A percentile compares a stretch with the other conserved stretches of the same genome.
These are phyloP conservation scores for Sarocladium kiliense DNA, from an alignment of 2,329 filamentous ascomycete species.

Conservation along the genomic window DNA sequence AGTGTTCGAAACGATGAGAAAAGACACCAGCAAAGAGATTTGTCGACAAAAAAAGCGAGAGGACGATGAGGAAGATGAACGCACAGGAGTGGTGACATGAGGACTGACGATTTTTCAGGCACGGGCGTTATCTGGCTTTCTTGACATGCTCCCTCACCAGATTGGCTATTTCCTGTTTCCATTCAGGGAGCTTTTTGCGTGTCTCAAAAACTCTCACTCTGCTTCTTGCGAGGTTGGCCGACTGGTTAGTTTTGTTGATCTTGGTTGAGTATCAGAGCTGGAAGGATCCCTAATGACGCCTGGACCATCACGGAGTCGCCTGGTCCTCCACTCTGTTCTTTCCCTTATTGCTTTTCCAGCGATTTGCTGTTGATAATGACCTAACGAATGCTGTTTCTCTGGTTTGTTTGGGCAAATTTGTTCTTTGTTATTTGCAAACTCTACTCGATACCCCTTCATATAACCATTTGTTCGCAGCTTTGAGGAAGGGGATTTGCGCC, in stretches of 20 bases:
- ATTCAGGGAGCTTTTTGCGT: conserved; percentile 9
- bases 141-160: conserved; percentile 7
- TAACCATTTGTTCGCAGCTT: conserved; percentile 9
- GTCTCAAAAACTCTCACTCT: conserved; percentile 5
- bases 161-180: conserved; percentile 6
- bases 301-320: neutral
- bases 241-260: conserved; percentile 6
- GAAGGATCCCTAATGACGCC: conserved; percentile 6
- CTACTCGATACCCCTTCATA: conserved; percentile 9
- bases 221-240: conserved; percentile 8
- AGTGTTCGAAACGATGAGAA: neutral
- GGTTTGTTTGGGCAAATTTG: neutral
- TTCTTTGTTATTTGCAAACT: neutral
- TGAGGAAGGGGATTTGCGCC: neutral
- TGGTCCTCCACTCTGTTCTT: conserved; percentile 8
- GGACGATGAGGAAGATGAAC: neutral
- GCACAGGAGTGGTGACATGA: conserved; percentile 7
- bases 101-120: neutral
- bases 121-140: conserved; percentile 4
- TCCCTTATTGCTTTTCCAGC: neutral
- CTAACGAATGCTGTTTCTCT: conserved; percentile 8
- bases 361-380: neutral
- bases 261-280: conserved; percentile 3
- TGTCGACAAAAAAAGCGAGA: conserved; percentile 1
- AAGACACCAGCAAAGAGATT: conserved; percentile 7